phyloP scores from a whole-genome alignment of 352 stramenopile genomes.

The Pythium pyrilobum region DNA sequence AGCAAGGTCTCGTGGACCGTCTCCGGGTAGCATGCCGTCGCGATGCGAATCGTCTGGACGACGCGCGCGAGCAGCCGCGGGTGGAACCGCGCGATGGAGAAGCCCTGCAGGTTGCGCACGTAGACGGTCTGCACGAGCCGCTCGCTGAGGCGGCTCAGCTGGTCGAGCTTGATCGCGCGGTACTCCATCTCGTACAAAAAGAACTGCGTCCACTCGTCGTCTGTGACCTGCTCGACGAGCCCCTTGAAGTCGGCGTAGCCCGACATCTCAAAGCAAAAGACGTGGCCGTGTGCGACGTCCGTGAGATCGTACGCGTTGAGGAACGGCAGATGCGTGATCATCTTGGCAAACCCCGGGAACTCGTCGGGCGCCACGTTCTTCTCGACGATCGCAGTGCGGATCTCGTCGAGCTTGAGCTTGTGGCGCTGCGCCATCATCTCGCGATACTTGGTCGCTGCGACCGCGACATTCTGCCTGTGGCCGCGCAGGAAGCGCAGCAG shows the following conservation, averaged over 20 bases:
- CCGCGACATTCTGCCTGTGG: slow-evolving; percentile 66
- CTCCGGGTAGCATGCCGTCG: slow-evolving; percentile 63
- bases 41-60: slow-evolving; percentile 34
- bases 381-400: slow-evolving; percentile 44
- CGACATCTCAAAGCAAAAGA: slow-evolving; percentile 71
- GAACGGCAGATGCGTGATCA: slow-evolving; percentile 58
- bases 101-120: slow-evolving; percentile 60
- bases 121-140: slow-evolving; percentile 53
- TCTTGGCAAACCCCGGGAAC: slow-evolving; percentile 64
- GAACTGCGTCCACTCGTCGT: slow-evolving; percentile 69
- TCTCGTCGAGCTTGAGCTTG: slow-evolving; percentile 51
- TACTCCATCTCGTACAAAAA: slow-evolving; percentile 75
- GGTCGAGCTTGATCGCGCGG: slow-evolving; percentile 54
- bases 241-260: slow-evolving; percentile 57
- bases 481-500: slow-evolving; percentile 67
- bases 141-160: slow-evolving; percentile 52
- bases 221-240: slow-evolving; percentile 48
- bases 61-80: slow-evolving; percentile 46
- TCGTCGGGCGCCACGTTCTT: slow-evolving; percentile 46
- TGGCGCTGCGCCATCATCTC: slow-evolving; percentile 61
- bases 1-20: slow-evolving; percentile 49
- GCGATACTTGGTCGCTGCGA: slow-evolving; percentile 54
- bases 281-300: slow-evolving; percentile 30
- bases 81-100: slow-evolving; percentile 57
- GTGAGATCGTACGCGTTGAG: slow-evolving; percentile 56